Evolutionary conservation across 2,329 filamentous ascomycete genomes (phyloP).

Genomic region (Clonostachys chloroleuca): DNA sequence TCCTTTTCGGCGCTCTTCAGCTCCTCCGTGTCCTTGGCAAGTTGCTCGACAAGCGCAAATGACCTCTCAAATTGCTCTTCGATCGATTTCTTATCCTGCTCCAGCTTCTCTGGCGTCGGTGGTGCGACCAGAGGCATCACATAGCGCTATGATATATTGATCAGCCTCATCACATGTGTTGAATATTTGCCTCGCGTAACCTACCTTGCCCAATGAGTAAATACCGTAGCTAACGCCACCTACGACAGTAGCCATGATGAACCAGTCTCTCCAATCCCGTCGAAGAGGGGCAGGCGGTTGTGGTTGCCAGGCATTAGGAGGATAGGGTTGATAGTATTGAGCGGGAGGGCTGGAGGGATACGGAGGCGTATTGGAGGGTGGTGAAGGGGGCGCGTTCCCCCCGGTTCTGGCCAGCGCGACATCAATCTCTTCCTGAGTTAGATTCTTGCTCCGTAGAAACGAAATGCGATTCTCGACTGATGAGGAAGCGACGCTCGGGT

Average conservation of each 20-base stretch:
- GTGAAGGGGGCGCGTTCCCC: conserved; percentile 42
- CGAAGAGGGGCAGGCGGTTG: conserved; percentile 57
- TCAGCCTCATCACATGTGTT: background rate
- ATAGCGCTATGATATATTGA: conserved; percentile 61
- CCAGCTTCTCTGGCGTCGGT: conserved; percentile 87
- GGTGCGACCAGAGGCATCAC: conserved; percentile 87
- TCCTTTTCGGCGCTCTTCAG: conserved; percentile 84
- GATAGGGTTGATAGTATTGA: conserved; percentile 41
- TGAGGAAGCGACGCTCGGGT: conserved; percentile 84
- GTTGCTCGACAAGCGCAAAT: conserved; percentile 86
- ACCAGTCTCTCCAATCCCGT: conserved; percentile 97
- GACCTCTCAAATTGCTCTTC: conserved; percentile 92
- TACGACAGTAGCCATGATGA: conserved; percentile 97
- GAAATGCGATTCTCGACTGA: conserved; percentile 90
- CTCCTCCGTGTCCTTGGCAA: conserved; percentile 82
- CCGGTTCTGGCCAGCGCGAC: conserved; percentile 73
- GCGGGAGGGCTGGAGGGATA: conserved; percentile 28
- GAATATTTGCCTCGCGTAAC: conserved; percentile 2
- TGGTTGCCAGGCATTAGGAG: conserved; percentile 53
- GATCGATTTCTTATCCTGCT: conserved; percentile 89
- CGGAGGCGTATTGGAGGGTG: conserved; percentile 5
- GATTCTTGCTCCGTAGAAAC: conserved; percentile 93
- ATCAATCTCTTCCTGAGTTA: conserved; percentile 94
- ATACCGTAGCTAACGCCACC: conserved; percentile 85
- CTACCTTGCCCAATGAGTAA: conserved; percentile 81